These are phyloP conservation scores for Isoetes engelmannii DNA, from an alignment of 83 land plant genomes.

Conservation along the genomic window DNA sequence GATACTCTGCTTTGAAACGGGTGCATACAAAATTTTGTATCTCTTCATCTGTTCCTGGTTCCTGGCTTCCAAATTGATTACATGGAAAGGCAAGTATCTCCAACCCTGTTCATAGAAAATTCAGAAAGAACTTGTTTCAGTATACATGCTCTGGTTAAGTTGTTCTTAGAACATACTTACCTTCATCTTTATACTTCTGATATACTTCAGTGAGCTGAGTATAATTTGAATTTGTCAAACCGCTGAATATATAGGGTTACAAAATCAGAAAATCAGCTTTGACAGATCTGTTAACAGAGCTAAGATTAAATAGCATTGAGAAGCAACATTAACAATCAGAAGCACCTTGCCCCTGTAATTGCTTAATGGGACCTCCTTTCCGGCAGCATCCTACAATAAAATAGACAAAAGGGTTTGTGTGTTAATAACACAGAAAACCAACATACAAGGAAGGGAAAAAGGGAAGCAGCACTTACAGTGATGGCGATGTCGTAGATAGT, in stretches of 20 bases:
- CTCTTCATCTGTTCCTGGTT: constrained; percentile 53
- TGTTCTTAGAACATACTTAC: constrained; percentile 14
- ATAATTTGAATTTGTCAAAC: constrained; percentile 65
- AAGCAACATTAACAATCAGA: constrained; percentile 79
- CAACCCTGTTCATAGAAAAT: constrained; percentile 31
- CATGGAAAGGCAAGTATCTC: constrained; percentile 68
- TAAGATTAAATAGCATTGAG: constrained; percentile 47
- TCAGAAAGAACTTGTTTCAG: constrained; percentile 3
- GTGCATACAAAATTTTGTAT: constrained; percentile 51
- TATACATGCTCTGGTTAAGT: neutral
- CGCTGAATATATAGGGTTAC: constrained; percentile 32
- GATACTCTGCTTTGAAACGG: constrained; percentile 57
- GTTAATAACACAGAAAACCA: neutral
- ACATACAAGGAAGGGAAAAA: neutral
- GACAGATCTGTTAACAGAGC: neutral
- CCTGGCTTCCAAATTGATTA: constrained; percentile 56
- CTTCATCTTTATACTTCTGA: constrained; percentile 71
- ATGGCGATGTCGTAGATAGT: constrained; percentile 27
- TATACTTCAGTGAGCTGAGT: constrained; percentile 61
- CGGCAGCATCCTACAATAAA: constrained; percentile 57
- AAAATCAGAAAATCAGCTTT: neutral
- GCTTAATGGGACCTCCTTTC: constrained; percentile 53
- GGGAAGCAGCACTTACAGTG: neutral
- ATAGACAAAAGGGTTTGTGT: neutral
- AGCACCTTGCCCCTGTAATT: constrained; percentile 68